These are phyloP conservation scores for Colletotrichum sp. DNA, from an alignment of 2,329 filamentous ascomycete species.

Conservation along the genomic window DNA sequence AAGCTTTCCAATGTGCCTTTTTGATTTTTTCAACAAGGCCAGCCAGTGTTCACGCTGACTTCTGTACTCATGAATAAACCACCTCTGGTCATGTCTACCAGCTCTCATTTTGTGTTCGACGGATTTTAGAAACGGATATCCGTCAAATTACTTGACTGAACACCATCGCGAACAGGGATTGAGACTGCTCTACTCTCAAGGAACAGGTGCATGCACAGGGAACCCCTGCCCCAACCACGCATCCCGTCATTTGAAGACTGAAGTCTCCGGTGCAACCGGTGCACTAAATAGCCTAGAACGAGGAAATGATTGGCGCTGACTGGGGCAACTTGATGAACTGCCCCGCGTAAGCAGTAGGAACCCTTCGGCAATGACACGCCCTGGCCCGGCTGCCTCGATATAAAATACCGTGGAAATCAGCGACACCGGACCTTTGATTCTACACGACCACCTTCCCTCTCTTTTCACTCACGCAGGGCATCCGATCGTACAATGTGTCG, in stretches of 20 bases:
- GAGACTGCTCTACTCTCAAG: neutral
- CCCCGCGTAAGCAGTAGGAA: neutral
- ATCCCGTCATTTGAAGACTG: neutral
- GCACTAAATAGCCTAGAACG: neutral
- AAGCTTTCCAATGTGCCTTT: neutral
- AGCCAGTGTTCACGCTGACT: neutral
- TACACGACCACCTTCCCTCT: neutral
- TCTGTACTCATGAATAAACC: neutral
- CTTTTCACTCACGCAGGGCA: fast-evolving
- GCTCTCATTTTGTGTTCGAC: neutral
- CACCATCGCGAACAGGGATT: neutral
- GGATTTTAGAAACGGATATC: neutral
- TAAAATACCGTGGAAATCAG: neutral
- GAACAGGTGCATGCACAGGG: neutral
- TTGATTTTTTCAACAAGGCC: neutral
- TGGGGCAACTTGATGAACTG: neutral
- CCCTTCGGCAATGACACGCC: neutral
- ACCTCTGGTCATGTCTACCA: neutral
- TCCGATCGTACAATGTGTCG: neutral
- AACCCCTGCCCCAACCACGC: neutral
- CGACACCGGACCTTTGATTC: neutral
- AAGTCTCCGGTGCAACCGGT: neutral
- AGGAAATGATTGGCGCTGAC: neutral
- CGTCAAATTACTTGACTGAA: neutral
- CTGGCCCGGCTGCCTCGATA: neutral